Conservation (phyloP, 164 flowering plant species). For the Kingdonia uniflora region DNA sequence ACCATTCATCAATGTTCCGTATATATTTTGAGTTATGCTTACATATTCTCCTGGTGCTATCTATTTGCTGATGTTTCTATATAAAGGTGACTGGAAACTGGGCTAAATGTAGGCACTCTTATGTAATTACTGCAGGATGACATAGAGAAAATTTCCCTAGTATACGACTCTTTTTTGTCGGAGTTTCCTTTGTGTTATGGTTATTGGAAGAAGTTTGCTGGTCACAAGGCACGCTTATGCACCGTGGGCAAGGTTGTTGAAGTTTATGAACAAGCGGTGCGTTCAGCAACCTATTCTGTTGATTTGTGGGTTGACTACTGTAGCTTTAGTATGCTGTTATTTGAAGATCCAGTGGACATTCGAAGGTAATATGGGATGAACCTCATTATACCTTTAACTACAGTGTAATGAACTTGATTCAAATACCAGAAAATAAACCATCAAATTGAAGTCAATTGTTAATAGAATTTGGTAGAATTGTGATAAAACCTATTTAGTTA, state of each 20-base stretch:
- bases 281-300: conserved; percentile 57
- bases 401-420: too few species aligned
- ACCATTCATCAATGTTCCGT: neutral
- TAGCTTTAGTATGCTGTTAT: conserved; percentile 35
- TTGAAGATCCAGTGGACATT: conserved; percentile 65
- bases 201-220: conserved; percentile 88
- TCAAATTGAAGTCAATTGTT: too few species aligned
- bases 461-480: too few species aligned
- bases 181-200: conserved; percentile 84
- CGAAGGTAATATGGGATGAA: conserved; percentile 43
- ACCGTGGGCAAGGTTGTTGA: conserved; percentile 45
- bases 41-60: neutral
- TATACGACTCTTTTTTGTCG: conserved; percentile 69
- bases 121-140: conserved; percentile 52
- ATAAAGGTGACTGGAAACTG: too few species aligned
- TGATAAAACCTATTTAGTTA: too few species aligned
- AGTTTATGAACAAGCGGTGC: conserved; percentile 68
- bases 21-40: neutral
- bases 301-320: conserved; percentile 80
- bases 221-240: conserved; percentile 49
- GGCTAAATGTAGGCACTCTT: neutral
- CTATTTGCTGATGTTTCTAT: too few species aligned
- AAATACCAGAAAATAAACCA: too few species aligned
- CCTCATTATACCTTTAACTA: conserved; percentile 2
- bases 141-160: conserved; percentile 37